Base-by-base conservation (phyloP, 2,329 filamentous ascomycete genomes). In the Fusarium heterosporum region DNA sequence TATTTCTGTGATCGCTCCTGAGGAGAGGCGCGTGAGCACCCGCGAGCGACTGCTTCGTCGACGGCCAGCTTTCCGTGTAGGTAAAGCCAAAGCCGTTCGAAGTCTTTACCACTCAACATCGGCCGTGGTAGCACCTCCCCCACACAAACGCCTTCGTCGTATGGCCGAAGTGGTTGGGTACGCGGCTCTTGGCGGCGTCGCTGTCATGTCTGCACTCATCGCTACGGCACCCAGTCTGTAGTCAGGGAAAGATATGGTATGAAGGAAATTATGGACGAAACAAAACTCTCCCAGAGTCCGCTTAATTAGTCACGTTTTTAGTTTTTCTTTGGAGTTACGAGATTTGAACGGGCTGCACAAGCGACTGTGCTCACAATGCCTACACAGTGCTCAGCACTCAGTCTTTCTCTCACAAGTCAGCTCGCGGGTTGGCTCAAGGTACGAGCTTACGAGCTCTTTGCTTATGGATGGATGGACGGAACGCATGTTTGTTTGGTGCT, bases 181-280 rank as follows among this genome's bases (percentile, higher is more conserved):
- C 36, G 78, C 75, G 12, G 75, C 78, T 7, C 65, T 80, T 4
- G 78, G 78, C 9, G 78, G 78, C 19, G 70, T 78, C 9, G 77
- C 77, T n/a, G 78, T 79, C 38, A 76, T 80, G 74, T 77, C 78
- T 25, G 78, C 77, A 5, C 62, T 80, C 34, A 80, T 80, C 49
- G 78, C 77, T 19, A 80, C 78, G 4, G 78, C 78, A 4, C 78
- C 78, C 4, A 65, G 68, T 12, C 59, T 73, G 38, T 64, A 55
- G 38, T 74, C 22, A 14, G 11, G 32, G 40, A 30, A 32, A 12
- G 14, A n/a, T 17, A 26, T 22, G 10, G 17, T 17, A 36, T 38
- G 19, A 43, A 13, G 28, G 9, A 16, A 36, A 36, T 16, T n/a
- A 36, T n/a, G n/a, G 29, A 47, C 36, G 39, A 17, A 14, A 47